A percentile compares a stretch with the other conserved stretches of the same genome.
These are phyloP conservation scores for Camellia granthamiana DNA, from an alignment of 148 eudicot genomes.

Conservation along the genomic window DNA sequence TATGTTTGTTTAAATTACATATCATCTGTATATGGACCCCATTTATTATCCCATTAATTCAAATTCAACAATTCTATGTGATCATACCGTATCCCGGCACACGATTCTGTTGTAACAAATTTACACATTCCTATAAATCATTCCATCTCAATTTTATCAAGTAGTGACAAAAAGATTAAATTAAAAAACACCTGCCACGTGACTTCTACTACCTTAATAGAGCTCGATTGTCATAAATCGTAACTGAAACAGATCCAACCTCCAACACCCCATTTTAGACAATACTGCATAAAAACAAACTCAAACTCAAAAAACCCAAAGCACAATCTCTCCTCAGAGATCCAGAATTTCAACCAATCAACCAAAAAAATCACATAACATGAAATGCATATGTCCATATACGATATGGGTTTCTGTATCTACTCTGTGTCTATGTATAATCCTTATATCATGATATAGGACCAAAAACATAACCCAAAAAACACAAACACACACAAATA, in stretches of 20 bases:
- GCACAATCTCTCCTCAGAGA: not conserved
- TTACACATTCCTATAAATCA: not conserved
- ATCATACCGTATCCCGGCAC: not conserved
- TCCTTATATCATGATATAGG: not conserved
- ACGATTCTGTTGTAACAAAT: not conserved
- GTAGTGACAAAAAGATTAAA: not conserved
- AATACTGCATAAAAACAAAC: not conserved
- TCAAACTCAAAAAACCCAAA: not conserved
- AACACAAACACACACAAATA: not conserved
- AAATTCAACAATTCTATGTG: not conserved
- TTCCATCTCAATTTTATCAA: not conserved
- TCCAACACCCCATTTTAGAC: not conserved
- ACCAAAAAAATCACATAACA: not conserved
- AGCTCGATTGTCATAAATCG: not conserved
- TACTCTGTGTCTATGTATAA: not conserved
- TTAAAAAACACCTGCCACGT: not conserved
- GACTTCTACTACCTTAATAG: not conserved
- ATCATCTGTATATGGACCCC: not conserved
- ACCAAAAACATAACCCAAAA: not conserved
- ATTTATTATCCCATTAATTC: not conserved
- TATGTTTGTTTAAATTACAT: not conserved
- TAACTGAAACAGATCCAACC: constrained; percentile 12
- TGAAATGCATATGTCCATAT: not conserved
- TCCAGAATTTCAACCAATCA: constrained; percentile 1
- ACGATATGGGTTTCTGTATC: not conserved